Conservation (phyloP, 2,329 filamentous ascomycete species). For the Paraconiothyrium sp. region DNA sequence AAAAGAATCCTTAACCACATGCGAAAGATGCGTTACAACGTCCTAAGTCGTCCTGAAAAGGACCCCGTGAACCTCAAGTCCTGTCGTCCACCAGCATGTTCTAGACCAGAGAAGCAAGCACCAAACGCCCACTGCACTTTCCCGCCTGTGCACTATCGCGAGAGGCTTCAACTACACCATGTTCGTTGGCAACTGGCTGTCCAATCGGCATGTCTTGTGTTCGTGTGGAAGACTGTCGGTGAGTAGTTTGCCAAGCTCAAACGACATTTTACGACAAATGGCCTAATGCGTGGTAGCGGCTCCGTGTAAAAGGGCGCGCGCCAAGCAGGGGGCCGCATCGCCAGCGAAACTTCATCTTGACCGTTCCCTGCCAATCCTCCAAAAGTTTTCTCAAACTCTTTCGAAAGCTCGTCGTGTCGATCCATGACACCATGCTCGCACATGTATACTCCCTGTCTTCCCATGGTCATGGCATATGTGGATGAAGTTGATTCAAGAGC, state of each 20-base stretch:
- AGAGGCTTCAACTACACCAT: too few relatives aligned
- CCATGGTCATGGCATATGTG: background rate
- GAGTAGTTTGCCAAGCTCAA: conserved; percentile 8
- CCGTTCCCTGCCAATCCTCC: background rate
- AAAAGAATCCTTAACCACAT: background rate
- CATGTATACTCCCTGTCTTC: background rate
- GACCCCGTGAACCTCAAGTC: background rate
- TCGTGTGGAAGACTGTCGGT: too few relatives aligned
- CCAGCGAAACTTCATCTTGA: background rate
- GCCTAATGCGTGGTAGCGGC: conserved; percentile 1
- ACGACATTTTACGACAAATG: conserved; percentile 10
- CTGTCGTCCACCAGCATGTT: background rate
- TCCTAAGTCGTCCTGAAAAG: background rate
- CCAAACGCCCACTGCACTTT: background rate
- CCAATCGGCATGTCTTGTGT: too few relatives aligned
- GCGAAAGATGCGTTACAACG: background rate
- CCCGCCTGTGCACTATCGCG: too few relatives aligned
- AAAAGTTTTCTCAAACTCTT: background rate
- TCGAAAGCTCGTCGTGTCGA: background rate
- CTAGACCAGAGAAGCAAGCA: too few relatives aligned
- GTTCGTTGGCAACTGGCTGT: too few relatives aligned
- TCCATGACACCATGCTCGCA: background rate
- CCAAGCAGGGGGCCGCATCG: conserved; percentile 11
- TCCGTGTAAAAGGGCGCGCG: conserved; percentile 10
- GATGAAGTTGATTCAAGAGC: background rate